Evolutionary conservation across 139 green algal genomes (phyloP), one percentile per base, ranked within the genome.

Genomic region (Coelastrella sp.): DNA sequence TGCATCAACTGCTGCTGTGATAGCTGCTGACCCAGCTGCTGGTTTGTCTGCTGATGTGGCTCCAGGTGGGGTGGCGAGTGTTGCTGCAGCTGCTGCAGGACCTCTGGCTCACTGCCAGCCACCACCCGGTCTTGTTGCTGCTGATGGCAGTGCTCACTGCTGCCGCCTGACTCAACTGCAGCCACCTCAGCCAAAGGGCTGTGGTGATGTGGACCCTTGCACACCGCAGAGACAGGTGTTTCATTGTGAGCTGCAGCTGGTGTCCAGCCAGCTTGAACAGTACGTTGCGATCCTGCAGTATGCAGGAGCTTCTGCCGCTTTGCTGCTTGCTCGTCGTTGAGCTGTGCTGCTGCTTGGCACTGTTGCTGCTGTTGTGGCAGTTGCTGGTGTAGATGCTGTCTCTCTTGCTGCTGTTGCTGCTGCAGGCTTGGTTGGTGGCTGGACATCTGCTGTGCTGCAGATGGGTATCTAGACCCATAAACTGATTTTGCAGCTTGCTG

Each of bases 11-110:
- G 73, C 68, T 89, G 84, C 63, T 73, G 66, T 56, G 59, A 20
- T 86, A 76, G 81, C 79, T 85, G 79, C 79, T 85, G 79, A 19
- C 56, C 22, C 78, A 76, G 81, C n/a, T 75, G 60, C 6, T 57
- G 15, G 19, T 19, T 76, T 49, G 76, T 7, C 49, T 68, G 11
- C 24, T 84, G 78, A 6, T 84, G 78, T 17, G 35, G 56, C 24
- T 84, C 8, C 78, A 70, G 15, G 15, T 70, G 63, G 17, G 10
- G 7, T 76, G 15, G 68, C 17, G 7, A 24, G 8, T n/a, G 68
- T 19, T 76, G 81, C 81, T 86, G 81, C n/a, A 60, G 19, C 11
- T 75, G 81, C 25, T 73, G 79, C 57, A 73, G 56, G 57, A 65
- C 57, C 58, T 85, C 79, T 70, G 59, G 25, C 22, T 35, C 59